Evolutionary conservation across 2,329 filamentous ascomycete genomes (phyloP), one percentile per base, ranked within the genome.

Genomic region (Moelleriella libera): DNA sequence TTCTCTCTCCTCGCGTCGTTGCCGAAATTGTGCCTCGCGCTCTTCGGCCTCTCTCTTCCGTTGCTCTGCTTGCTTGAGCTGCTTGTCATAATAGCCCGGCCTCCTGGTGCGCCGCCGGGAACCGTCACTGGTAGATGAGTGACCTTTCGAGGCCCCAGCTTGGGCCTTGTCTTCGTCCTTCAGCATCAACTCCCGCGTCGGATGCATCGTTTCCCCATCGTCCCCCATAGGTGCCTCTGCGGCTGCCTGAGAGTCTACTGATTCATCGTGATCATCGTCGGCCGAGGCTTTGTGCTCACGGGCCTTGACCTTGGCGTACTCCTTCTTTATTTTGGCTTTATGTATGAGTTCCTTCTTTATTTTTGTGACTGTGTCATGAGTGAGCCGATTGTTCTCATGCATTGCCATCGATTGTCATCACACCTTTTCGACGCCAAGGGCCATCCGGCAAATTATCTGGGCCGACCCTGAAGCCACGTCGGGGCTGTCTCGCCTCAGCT

Each of bases 371-470:
- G 44, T 47, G 30, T 39, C 34, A 37, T 5, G 34, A 37, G 34
- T 37, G 8, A 37, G 34, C 34, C 21, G 34, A 37, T 37, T 37
- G 34, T 37, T 37, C 34, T 9, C 21, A 21, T 21, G 21, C 21
- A 21, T 21, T 21, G 21, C 21, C 21, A 21, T 21, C 21, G 34
- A 37, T 37, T 37, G 34, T 37, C 12, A 8, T 9, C 61, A 49
- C 56, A 75, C 73, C 69, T 67, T 95, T 95, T 57, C 90, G 82
- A 58, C 80, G 79, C 75, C 92, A 87, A 28, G 83, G 83, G 48
- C 90, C 89, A 63, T 96, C 89, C 41, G 90, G 90, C 30, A 97
- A 72, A 63, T 96, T 94, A 39, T 84, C 84, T 31, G 90, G 89
- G 0, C 89, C 90, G 48, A 96, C 84, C 41, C 77, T 77, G 68